Evolutionary conservation across 148 eudicot genomes (phyloP).

Genomic region (Rhododendron griersonianum): DNA sequence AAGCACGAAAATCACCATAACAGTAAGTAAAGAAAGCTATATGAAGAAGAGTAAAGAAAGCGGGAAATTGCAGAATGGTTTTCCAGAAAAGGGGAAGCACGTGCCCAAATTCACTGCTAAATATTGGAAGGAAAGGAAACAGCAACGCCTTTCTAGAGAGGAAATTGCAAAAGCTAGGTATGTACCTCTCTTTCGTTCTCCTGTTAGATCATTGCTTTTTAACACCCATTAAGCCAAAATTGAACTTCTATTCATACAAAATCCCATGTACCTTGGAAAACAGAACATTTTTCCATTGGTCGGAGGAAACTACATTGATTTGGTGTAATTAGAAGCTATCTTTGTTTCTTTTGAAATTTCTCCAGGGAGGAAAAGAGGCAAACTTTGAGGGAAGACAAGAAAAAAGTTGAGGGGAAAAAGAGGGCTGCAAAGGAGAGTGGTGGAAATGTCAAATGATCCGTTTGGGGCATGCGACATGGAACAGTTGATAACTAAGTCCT

Average conservation of each 20-base stretch:
- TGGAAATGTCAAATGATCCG: constrained; percentile 12
- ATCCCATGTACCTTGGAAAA: neutral
- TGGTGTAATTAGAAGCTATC: neutral
- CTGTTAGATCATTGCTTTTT: neutral
- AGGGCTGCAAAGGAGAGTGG: constrained; percentile 11
- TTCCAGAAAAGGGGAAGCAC: neutral
- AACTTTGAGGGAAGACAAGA: constrained; percentile 52
- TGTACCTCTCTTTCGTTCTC: neutral
- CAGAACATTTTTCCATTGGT: neutral
- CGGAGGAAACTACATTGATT: neutral
- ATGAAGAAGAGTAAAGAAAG: constrained; percentile 12
- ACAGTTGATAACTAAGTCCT: neutral
- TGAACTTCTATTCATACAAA: neutral
- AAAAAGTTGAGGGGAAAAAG: constrained; percentile 26
- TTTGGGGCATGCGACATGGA: neutral
- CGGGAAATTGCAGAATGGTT: constrained; percentile 5
- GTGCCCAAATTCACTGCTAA: neutral
- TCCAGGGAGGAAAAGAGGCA: constrained; percentile 44
- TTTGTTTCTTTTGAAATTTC: neutral
- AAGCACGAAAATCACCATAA: neutral
- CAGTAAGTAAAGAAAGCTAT: neutral
- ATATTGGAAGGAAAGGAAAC: constrained; percentile 8
- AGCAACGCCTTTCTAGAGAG: neutral
- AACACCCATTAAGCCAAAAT: neutral
- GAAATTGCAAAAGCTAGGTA: constrained; percentile 16